phyloP scores from a whole-genome alignment of 2,329 filamentous ascomycete genomes.

The Tothia fuscella region DNA sequence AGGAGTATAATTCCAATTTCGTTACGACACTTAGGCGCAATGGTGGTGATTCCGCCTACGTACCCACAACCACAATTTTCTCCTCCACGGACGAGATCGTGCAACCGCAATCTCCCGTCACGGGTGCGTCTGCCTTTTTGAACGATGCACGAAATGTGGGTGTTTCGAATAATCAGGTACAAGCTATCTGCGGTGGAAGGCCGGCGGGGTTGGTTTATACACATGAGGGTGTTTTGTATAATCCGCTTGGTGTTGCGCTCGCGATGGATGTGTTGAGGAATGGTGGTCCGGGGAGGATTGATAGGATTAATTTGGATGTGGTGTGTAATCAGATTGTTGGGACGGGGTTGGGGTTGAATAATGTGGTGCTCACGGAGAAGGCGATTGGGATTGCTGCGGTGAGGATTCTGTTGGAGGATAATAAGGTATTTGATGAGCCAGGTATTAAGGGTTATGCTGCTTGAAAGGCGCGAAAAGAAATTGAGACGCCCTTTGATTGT shows the following conservation, averaged over 20 bases:
- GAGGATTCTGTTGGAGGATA: slow-evolving; percentile 22
- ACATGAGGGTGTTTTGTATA: slow-evolving; percentile 40
- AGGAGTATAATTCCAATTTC: slow-evolving; percentile 33
- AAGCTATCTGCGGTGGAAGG: slow-evolving; percentile 26
- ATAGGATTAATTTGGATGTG: slow-evolving; percentile 26
- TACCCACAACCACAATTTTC: slow-evolving; percentile 44
- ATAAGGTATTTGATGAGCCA: slow-evolving; percentile 29
- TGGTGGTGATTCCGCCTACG: slow-evolving; percentile 40
- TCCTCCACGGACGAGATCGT: slow-evolving; percentile 40
- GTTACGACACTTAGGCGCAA: slow-evolving; percentile 30
- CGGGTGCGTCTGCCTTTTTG: slow-evolving; percentile 34
- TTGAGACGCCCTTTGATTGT: too few relatives aligned
- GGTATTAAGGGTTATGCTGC: slow-evolving; percentile 28
- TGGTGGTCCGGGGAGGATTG: slow-evolving; percentile 31
- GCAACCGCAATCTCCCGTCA: slow-evolving; percentile 34
- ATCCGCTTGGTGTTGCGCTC: slow-evolving; percentile 34
- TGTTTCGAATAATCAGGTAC: slow-evolving; percentile 39
- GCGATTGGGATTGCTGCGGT: slow-evolving; percentile 28
- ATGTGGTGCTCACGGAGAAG: slow-evolving; percentile 35
- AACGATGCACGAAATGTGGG: slow-evolving; percentile 32
- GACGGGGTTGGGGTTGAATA: slow-evolving; percentile 29
- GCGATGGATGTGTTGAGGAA: slow-evolving; percentile 38
- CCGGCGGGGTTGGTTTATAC: slow-evolving; percentile 35
- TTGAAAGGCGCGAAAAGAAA: slow-evolving; percentile 1
- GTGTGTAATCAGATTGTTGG: slow-evolving; percentile 30